Evolutionary conservation across 176 grass and related monocot species (phyloP).

Genomic region (Dendrocalamus sinicus): DNA sequence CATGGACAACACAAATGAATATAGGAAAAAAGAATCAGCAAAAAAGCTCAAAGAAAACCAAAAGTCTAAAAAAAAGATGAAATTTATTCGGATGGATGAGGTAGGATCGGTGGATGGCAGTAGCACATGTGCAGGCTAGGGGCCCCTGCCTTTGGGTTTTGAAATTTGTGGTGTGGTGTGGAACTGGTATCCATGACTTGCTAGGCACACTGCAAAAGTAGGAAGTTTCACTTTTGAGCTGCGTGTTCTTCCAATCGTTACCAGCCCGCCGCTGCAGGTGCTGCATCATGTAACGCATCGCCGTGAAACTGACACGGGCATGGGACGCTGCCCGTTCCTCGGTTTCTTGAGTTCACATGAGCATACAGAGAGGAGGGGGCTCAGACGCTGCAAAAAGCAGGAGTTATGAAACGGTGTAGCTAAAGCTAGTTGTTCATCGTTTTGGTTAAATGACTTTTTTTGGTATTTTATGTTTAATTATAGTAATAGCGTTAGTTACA

Average conservation of each 20-base stretch:
- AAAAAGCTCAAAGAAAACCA: too few relatives aligned
- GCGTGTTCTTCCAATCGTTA: conserved; percentile 1
- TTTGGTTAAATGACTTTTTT: too few relatives aligned
- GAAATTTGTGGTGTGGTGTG: conserved; percentile 2
- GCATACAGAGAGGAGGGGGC: too few relatives aligned
- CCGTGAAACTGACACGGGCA: conserved; percentile 16
- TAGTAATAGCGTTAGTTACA: too few relatives aligned
- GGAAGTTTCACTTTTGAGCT: neutral
- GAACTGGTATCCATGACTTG: neutral
- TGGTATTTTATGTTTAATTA: too few relatives aligned
- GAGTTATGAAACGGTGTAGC: neutral
- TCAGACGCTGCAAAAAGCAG: neutral
- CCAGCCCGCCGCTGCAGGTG: conserved; percentile 2
- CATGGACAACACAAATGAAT: too few relatives aligned
- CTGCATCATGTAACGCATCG: neutral
- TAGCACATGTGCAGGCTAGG: neutral
- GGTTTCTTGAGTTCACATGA: conserved; percentile 20
- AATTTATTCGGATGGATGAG: neutral
- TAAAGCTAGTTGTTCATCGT: neutral
- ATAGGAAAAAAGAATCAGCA: too few relatives aligned
- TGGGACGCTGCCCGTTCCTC: neutral
- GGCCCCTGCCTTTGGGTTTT: neutral
- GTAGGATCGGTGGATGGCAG: neutral
- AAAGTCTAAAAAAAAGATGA: too few relatives aligned
- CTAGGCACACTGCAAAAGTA: conserved; percentile 44